Evolutionary conservation across 805 yeast species (phyloP), one percentile per base, ranked within the genome.

Genomic region (Metschnikowia lachancei): DNA sequence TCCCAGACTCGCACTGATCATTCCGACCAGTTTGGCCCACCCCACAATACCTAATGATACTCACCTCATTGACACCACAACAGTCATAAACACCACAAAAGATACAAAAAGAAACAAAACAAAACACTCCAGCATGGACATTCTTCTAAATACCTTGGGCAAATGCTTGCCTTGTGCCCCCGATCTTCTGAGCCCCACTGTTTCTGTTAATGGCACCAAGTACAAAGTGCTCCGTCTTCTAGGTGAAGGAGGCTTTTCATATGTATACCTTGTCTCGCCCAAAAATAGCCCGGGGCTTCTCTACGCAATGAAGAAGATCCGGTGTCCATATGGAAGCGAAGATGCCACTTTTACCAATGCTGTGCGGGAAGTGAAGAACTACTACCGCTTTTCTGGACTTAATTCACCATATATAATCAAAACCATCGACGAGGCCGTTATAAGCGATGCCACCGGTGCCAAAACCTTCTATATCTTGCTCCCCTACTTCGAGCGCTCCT

Each of bases 241-340:
- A 6, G 96, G 96, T 9, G 97, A 90, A 67, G 95, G 96, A 2
- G 95, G 94, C 12, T 86, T 85, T 60, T 83, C 95, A 0, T 89
- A 85, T 56, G 96, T 88, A 8, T 91, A 91, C 59, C 69, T 89
- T 18, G 95, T 90, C 3, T 74, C 80, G 13, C 63, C 71, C 20
- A 12, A 19, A 8, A 17, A 22, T 10, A 68, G 73, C 52, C 68
- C 75, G 29, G 76, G 76, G 31, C 62, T 66, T 14, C 46, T 64
- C 35, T 87, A 80, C 59, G 96, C 96, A 3, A 68, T 91, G 59
- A 91, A 91, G 69, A 86, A 87, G 69, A 87, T 89, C 44, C 72
- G 91, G 50, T 90, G 97, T 64, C 90, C 95, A 1, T 87, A 83
- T 65, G 96, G 96, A 1, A 76, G 85, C 39, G 87, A 82, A 58